phyloP scores from a whole-genome alignment of 2,329 filamentous ascomycete genomes.

The Fusarium proliferatum region DNA sequence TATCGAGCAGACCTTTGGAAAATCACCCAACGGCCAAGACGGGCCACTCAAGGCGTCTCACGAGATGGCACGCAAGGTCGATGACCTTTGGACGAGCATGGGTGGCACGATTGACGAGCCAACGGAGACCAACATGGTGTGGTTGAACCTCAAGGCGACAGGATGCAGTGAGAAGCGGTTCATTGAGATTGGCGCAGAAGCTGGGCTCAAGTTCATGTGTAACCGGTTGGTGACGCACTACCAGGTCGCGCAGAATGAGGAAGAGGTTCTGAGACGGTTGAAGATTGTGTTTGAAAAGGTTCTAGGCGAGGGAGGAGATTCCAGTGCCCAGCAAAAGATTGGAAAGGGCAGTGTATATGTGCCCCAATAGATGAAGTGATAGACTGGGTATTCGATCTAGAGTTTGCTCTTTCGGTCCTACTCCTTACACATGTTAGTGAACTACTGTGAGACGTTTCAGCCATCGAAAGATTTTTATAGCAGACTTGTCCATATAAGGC shows the following conservation, averaged over 20 bases:
- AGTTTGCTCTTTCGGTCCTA: neutral
- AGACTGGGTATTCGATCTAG: neutral
- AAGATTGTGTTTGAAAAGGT: constrained; percentile 63
- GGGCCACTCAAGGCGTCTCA: constrained; percentile 72
- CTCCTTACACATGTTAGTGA: neutral
- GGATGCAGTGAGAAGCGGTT: constrained; percentile 57
- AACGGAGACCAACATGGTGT: constrained; percentile 93
- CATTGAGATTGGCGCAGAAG: constrained; percentile 53
- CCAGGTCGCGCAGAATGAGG: constrained; percentile 70
- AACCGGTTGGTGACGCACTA: constrained; percentile 61
- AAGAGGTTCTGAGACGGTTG: constrained; percentile 69
- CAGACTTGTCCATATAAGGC: neutral
- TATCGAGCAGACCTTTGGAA: constrained; percentile 62
- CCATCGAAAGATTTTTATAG: neutral
- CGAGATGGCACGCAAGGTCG: constrained; percentile 70
- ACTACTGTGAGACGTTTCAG: neutral
- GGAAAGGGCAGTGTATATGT: constrained; percentile 45
- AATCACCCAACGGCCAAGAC: constrained; percentile 52
- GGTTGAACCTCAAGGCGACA: constrained; percentile 77
- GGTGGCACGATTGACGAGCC: constrained; percentile 77
- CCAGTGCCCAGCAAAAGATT: constrained; percentile 25
- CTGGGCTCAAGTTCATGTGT: constrained; percentile 56
- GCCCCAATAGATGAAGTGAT: constrained; percentile 27
- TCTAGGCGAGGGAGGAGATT: constrained; percentile 38
- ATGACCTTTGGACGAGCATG: constrained; percentile 75